Conservation (phyloP, 108 stramenopile genomes). For the Skeletonema grethae region DNA sequence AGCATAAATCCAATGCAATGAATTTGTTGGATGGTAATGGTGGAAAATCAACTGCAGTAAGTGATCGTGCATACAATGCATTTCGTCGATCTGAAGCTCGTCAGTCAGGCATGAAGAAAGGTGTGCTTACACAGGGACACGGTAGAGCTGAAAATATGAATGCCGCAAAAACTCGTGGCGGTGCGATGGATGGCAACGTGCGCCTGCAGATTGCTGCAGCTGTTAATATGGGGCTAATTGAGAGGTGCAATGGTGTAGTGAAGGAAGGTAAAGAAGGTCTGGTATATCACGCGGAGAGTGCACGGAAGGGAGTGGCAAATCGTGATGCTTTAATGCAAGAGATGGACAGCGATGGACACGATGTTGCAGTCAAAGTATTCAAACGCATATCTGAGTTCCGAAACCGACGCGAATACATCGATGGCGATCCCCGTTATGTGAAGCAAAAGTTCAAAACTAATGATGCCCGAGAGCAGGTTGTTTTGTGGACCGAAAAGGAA, state of each 20-base stretch:
- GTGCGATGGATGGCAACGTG: constrained; percentile 70
- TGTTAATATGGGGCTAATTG: constrained; percentile 70
- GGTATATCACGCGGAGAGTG: constrained; percentile 74
- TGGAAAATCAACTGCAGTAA: constrained; percentile 18
- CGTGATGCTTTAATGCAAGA: neutral
- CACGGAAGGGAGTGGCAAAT: constrained; percentile 13
- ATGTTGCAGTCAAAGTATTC: constrained; percentile 87
- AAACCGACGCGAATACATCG: constrained; percentile 66
- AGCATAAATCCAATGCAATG: constrained; percentile 59
- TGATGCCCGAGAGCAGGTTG: constrained; percentile 61
- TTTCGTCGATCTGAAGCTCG: constrained; percentile 52
- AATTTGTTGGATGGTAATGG: constrained; percentile 11
- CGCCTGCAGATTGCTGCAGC: constrained; percentile 68
- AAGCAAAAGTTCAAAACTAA: constrained; percentile 46
- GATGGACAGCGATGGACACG: constrained; percentile 53
- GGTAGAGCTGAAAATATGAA: constrained; percentile 70
- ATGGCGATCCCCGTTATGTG: constrained; percentile 72
- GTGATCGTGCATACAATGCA: constrained; percentile 55
- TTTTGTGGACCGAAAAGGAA: constrained; percentile 85
- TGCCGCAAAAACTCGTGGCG: constrained; percentile 61
- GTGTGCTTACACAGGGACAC: constrained; percentile 70
- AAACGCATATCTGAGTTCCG: constrained; percentile 79
- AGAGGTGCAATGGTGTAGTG: constrained; percentile 71
- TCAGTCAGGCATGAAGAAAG: constrained; percentile 58
- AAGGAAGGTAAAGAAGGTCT: constrained; percentile 87